Evolutionary conservation across 1,284 basidiomycete genomes (phyloP).

Genomic region (Moesziomyces parantarcticus): DNA sequence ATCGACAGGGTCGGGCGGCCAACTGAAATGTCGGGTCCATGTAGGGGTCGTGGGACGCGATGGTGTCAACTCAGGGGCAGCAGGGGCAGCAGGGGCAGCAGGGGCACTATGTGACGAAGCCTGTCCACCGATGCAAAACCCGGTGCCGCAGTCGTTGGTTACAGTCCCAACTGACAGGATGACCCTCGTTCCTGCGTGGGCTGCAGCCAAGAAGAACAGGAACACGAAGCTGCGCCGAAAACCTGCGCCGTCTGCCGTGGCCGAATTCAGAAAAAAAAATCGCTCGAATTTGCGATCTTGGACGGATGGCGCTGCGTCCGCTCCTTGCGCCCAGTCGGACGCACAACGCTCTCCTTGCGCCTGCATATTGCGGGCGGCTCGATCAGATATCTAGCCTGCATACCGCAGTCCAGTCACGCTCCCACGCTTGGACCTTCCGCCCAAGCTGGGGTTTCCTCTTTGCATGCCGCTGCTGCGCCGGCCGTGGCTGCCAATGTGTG

Average conservation of each 20-base stretch:
- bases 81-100: too few relatives aligned
- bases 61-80: not conserved
- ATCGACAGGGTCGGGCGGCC: conserved; percentile 12
- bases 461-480: too few relatives aligned
- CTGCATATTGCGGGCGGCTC: conserved; percentile 8
- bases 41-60: conserved; percentile 5
- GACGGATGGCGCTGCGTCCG: conserved; percentile 1
- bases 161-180: conserved; percentile 4
- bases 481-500: not conserved
- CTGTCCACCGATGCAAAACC: too few relatives aligned
- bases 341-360: conserved; percentile 10
- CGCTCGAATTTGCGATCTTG: not conserved
- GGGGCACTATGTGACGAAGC: too few relatives aligned
- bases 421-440: not conserved
- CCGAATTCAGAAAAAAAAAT: not conserved
- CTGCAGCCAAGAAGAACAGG: conserved; percentile 6
- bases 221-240: not conserved
- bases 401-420: conserved; percentile 5
- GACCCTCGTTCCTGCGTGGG: conserved; percentile 12
- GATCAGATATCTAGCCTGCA: conserved; percentile 10
- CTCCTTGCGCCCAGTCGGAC: conserved; percentile 7
- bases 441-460: too few relatives aligned
- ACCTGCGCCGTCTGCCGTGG: not conserved
- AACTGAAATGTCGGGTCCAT: conserved; percentile 7
- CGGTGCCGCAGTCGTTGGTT: conserved; percentile 1